Evolutionary conservation across 257 asterid genomes (phyloP), one percentile per base, ranked within the genome.

Genomic region (Ajuga chamaepitys): DNA sequence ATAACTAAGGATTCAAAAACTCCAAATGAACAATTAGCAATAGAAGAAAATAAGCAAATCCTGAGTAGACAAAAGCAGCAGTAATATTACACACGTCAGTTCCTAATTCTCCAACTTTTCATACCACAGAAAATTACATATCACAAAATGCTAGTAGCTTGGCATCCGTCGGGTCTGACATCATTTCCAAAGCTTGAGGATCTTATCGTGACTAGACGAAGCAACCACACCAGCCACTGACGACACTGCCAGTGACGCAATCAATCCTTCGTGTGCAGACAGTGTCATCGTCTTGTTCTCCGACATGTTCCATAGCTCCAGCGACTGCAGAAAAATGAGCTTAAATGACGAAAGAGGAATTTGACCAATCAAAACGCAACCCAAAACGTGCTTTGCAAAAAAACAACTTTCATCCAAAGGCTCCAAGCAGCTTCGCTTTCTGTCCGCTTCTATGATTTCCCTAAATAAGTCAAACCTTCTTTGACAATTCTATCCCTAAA

Each of bases 301-400:
- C 0, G 74, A 53, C 95, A 86, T 86, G 84, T 91, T 80, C 98
- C 98, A 91, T 1, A 91, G 91, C 91, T 88, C 98, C 72, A 91
- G 56, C 0, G 98, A 86, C 98, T 91, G 87, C 4, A 67, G 71
- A 8, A 53, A 18, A 17, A 56, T 4, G 6, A 16, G 2, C 26
- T n/a, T n/a, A n/a, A n/a, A n/a, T n/a, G n/a, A n/a, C n/a, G n/a
- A n/a, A n/a, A n/a, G n/a, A n/a, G n/a, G n/a, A n/a, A n/a, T n/a
- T n/a, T n/a, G n/a, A n/a, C n/a, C n/a, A n/a, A n/a, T n/a, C n/a
- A n/a, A n/a, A n/a, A n/a, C n/a, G n/a, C n/a, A n/a, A n/a, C n/a
- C n/a, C n/a, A n/a, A n/a, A n/a, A n/a, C n/a, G n/a, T n/a, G n/a
- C n/a, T n/a, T n/a, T n/a, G n/a, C n/a, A n/a, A n/a, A n/a, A n/a